Percentiles rank a stretch among this genome's conserved stretches.
phyloP scores from a whole-genome alignment of 345 rosid genomes.

The Garcia nutans region DNA sequence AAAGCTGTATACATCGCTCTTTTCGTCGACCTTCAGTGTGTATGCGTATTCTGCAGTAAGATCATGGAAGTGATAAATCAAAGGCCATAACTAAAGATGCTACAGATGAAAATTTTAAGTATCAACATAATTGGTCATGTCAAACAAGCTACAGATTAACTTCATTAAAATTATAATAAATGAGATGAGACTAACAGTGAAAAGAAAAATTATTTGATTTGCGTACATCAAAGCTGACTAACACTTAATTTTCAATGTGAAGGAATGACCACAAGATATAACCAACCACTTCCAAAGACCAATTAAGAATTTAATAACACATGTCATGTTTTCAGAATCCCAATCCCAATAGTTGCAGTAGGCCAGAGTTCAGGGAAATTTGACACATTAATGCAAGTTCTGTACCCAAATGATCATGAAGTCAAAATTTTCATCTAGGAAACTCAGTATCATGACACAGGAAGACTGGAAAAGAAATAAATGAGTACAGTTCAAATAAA shows the following conservation, averaged over 20 bases:
- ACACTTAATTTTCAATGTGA: conserved; percentile 13
- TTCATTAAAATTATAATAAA: neutral
- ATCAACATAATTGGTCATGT: neutral
- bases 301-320: conserved; percentile 7
- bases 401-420: conserved; percentile 10
- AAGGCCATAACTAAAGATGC: neutral
- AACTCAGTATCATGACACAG: neutral
- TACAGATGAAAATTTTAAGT: neutral
- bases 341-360: conserved; percentile 3
- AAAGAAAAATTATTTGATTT: conserved; percentile 19
- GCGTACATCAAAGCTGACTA: conserved; percentile 31
- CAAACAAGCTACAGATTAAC: neutral
- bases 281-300: conserved; percentile 8
- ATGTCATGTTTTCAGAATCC: conserved; percentile 15
- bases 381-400: conserved; percentile 14
- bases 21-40: conserved; percentile 94
- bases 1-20: conserved; percentile 97
- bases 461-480: neutral
- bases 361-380: conserved; percentile 12
- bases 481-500: neutral
- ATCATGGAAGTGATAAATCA: conserved; percentile 14
- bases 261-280: conserved; percentile 13
- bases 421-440: conserved; percentile 21
- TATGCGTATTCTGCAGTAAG: conserved; percentile 81
- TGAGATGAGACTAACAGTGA: conserved; percentile 7